Evolutionary conservation across 2,329 filamentous ascomycete genomes (phyloP), one percentile per base, ranked within the genome.

Genomic region (Arthrobotrys musiformis): DNA sequence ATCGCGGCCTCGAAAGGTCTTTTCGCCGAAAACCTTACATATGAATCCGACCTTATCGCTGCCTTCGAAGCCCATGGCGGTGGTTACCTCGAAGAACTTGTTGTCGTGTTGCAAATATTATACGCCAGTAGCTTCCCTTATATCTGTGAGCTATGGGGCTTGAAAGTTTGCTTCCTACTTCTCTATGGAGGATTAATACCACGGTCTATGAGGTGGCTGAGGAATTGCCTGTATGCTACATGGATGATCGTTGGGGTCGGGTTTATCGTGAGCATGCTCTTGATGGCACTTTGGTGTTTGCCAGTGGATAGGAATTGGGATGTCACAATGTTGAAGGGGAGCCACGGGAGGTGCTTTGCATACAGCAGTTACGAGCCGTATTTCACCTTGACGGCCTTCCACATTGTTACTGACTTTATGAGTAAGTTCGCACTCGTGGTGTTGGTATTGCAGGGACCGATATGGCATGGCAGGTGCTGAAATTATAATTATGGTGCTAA

Each of bases 61-160:
- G 72, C 72, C 3, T 76, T 66, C 28, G 35, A 33, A 46, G 72
- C 64, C 8, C 33, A 70, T 17, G 64, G 72, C 9, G 72, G 66
- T 0, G n/a, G 26, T 9, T 76, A 67, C 9, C 40, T 76, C 19
- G 46, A 69, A 17, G 48, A 62, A 42, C 58, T 76, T 2, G 64
- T 76, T n/a, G 42, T 30, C 2, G 64, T 76, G 13, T 50, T 76
- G 22, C 56, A 76, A 19, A 46, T 76, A 24, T 48, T 76, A 69
- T 76, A 76, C 22, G 64, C 72, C 22, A 76, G 72, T 13, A 70
- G 64, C 40, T 76, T 76, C 24, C 72, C 72, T 8, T 76, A 76
- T 44, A 52, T 76, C 11, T 76, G 64, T 28, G 72, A 76, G n/a
- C 60, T 76, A 13, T 76, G 72, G 72, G 72, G 72, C 2, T 33